Conservation (phyloP, 768 basidiomycete genomes). For the Rhizopogon rudus region DNA sequence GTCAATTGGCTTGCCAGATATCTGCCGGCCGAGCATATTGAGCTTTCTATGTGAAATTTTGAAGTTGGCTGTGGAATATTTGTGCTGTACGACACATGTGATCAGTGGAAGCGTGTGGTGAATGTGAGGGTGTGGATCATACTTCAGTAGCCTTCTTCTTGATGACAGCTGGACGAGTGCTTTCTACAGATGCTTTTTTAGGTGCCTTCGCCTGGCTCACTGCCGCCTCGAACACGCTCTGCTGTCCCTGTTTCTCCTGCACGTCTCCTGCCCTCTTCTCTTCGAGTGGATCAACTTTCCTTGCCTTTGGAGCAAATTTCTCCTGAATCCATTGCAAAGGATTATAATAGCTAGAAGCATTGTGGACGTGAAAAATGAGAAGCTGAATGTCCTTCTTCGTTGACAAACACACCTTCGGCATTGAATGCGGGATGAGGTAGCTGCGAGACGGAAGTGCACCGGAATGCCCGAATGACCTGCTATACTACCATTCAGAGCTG, state of each 20-base stretch:
- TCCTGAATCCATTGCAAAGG: constrained; percentile 64
- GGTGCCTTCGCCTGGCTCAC: constrained; percentile 8
- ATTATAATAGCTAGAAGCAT: constrained; percentile 44
- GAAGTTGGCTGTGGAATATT: constrained; percentile 89
- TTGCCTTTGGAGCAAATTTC: constrained; percentile 45
- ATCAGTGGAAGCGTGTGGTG: not conserved
- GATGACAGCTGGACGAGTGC: constrained; percentile 6
- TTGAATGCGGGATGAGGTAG: constrained; percentile 20
- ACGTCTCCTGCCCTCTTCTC: constrained; percentile 35
- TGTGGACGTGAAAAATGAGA: not conserved
- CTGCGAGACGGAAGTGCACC: constrained; percentile 10
- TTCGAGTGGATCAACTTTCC: constrained; percentile 41
- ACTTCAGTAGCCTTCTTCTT: constrained; percentile 27
- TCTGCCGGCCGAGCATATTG: constrained; percentile 82
- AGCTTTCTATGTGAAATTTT: constrained; percentile 93
- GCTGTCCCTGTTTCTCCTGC: constrained; percentile 32
- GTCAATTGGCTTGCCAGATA: constrained; percentile 89
- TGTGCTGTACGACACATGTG: constrained; percentile 51
- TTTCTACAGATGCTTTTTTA: not conserved
- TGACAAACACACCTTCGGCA: constrained; percentile 39
- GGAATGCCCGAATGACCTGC: constrained; percentile 7
- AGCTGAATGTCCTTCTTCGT: not conserved
- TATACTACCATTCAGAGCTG: constrained; percentile 5
- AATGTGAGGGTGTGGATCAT: not conserved
- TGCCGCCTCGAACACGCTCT: constrained; percentile 11